phyloP scores from a whole-genome alignment of 2,329 filamentous ascomycete species.

The Fusarium transvaalense region DNA sequence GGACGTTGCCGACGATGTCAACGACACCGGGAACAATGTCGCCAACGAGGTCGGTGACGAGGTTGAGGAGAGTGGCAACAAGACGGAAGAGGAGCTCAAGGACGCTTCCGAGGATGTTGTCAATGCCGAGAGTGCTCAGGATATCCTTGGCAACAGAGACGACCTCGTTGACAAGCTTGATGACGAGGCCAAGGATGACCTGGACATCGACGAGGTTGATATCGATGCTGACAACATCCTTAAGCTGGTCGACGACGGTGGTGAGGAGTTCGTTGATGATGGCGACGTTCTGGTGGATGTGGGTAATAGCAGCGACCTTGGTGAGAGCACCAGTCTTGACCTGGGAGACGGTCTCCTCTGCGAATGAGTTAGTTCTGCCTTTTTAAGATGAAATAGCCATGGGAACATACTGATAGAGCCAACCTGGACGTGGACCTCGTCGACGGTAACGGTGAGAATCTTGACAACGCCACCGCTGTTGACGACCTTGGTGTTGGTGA shows the following conservation, averaged over 20 bases:
- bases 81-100: slow-evolving; percentile 21
- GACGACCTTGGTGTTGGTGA: slow-evolving; percentile 10
- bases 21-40: slow-evolving; percentile 31
- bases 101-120: slow-evolving; percentile 14
- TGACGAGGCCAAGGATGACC: slow-evolving; percentile 22
- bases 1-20: slow-evolving; percentile 20
- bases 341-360: slow-evolving; percentile 19
- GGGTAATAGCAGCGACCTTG: slow-evolving; percentile 21
- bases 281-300: slow-evolving; percentile 5
- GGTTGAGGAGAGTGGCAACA: slow-evolving; percentile 16
- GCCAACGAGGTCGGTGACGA: slow-evolving; percentile 24
- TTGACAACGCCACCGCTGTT: slow-evolving; percentile 28
- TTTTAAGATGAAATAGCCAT: no score
- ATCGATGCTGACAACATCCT: slow-evolving; percentile 18
- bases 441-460: slow-evolving; percentile 24
- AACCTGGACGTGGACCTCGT: slow-evolving; percentile 19
- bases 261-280: slow-evolving; percentile 23
- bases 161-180: slow-evolving; percentile 26
- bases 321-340: slow-evolving; percentile 20
- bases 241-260: slow-evolving; percentile 25
- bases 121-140: slow-evolving; percentile 4
- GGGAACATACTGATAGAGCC: slow-evolving; percentile 13
- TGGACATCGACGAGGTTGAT: slow-evolving; percentile 22
- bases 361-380: neutral
- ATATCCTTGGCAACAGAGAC: slow-evolving; percentile 18